Percentiles rank a stretch among this genome's conserved stretches.
These are phyloP conservation scores for Tetrapisispora pingtungensis DNA, from an alignment of 805 yeast species.

Conservation along the genomic window DNA sequence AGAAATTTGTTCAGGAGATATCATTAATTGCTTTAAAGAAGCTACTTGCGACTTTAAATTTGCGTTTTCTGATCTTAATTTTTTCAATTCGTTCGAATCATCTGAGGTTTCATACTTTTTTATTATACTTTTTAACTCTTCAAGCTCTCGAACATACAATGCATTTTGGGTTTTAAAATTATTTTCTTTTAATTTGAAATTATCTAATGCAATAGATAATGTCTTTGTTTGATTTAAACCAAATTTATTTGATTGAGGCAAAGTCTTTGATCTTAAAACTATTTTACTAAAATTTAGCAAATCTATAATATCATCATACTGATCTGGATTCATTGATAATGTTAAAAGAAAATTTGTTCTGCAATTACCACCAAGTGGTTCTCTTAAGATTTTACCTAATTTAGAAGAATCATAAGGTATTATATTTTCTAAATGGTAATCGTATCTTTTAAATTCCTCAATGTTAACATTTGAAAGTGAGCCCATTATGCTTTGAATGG, in stretches of 20 bases:
- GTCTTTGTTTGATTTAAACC: slow-evolving; percentile 31
- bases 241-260: slow-evolving; percentile 37
- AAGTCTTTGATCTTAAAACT: slow-evolving; percentile 58
- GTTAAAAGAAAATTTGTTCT: slow-evolving; percentile 64
- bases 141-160: slow-evolving; percentile 8
- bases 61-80: slow-evolving; percentile 5
- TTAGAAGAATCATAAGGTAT: slow-evolving; percentile 63
- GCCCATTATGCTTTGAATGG: slow-evolving; percentile 73
- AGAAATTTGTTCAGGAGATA: not conserved
- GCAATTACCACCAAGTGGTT: slow-evolving; percentile 75
- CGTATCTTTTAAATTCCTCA: not conserved
- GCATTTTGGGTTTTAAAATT: slow-evolving; percentile 11
- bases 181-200: slow-evolving; percentile 30
- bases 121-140: not conserved
- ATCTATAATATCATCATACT: slow-evolving; percentile 57
- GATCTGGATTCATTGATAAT: slow-evolving; percentile 52
- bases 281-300: slow-evolving; percentile 66
- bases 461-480: slow-evolving; percentile 44
- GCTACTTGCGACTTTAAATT: slow-evolving; percentile 9
- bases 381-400: slow-evolving; percentile 67
- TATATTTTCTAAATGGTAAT: not conserved
- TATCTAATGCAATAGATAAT: slow-evolving; percentile 42
- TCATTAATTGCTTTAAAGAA: slow-evolving; percentile 8
- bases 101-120: not conserved
- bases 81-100: not conserved